A percentile compares a stretch with the other conserved stretches of the same genome.
Evolutionary conservation across 345 rosid genomes (phyloP).

Genomic region (Eucalyptus tenuipes): DNA sequence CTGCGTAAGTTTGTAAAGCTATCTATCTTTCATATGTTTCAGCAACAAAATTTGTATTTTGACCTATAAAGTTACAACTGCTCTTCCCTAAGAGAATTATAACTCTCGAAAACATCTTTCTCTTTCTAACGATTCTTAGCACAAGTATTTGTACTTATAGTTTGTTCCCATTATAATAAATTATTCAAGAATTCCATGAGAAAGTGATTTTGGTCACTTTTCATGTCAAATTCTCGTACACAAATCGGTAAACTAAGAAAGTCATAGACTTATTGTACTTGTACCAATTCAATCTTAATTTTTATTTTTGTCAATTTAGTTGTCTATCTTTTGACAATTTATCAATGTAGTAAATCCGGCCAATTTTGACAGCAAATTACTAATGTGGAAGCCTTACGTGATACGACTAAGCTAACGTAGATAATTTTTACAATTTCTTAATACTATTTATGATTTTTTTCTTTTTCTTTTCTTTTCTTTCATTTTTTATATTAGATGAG

Average conservation of each 20-base stretch:
- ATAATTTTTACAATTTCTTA: not conserved
- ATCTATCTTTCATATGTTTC: not conserved
- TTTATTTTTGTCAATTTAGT: not conserved
- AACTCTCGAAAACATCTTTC: not conserved
- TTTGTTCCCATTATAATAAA: not conserved
- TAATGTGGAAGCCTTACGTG: not conserved
- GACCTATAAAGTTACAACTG: not conserved
- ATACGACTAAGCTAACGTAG: fast-evolving
- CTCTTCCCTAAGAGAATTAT: not conserved
- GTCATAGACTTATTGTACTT: not conserved
- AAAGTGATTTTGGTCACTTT: not conserved
- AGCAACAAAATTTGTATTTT: not conserved
- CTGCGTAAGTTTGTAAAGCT: not conserved
- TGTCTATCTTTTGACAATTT: not conserved
- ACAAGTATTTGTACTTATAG: not conserved
- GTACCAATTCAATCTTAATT: not conserved
- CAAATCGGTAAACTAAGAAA: not conserved
- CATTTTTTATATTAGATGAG: not conserved
- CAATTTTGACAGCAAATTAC: not conserved
- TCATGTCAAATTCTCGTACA: not conserved
- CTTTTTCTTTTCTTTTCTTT: not conserved
- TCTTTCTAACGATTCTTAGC: not conserved
- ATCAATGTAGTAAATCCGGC: fast-evolving
- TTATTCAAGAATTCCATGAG: not conserved
- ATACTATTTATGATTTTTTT: not conserved